Conservation (phyloP, 2,329 filamentous ascomycete genomes). For the Cylindrodendrum hubeiense region DNA sequence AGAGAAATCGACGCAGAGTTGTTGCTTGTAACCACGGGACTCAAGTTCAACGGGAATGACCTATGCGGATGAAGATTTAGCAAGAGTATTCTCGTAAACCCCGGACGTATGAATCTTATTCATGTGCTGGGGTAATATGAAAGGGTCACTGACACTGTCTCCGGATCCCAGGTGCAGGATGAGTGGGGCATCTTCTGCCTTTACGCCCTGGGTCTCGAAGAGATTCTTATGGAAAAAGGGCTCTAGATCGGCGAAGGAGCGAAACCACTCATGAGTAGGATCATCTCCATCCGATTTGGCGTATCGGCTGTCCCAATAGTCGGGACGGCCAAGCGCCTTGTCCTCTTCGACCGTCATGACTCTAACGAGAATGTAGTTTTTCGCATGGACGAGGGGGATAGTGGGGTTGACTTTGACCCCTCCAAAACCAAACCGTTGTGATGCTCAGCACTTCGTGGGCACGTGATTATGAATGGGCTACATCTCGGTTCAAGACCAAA, state of each 20-base stretch:
- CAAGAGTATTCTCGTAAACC: background rate
- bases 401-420: background rate
- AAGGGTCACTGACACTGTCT: slow-evolving; percentile 61
- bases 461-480: background rate
- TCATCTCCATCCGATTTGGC: slow-evolving; percentile 49
- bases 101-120: background rate
- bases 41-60: slow-evolving; percentile 64
- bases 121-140: background rate
- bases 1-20: slow-evolving; percentile 70
- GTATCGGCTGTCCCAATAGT: slow-evolving; percentile 66
- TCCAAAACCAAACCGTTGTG: background rate
- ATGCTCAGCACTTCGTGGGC: background rate
- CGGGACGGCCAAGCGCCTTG: slow-evolving; percentile 50
- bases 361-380: background rate
- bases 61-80: slow-evolving; percentile 45
- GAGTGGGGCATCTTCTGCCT: slow-evolving; percentile 49
- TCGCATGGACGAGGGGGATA: background rate
- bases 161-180: slow-evolving; percentile 70
- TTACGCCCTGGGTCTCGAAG: slow-evolving; percentile 46
- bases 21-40: slow-evolving; percentile 60
- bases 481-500: background rate
- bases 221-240: slow-evolving; percentile 60
- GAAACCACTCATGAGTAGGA: slow-evolving; percentile 67
- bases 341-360: slow-evolving; percentile 27
- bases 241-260: slow-evolving; percentile 60